phyloP scores from a whole-genome alignment of 805 yeast genomes.

The Suhomyces kilbournensis region DNA sequence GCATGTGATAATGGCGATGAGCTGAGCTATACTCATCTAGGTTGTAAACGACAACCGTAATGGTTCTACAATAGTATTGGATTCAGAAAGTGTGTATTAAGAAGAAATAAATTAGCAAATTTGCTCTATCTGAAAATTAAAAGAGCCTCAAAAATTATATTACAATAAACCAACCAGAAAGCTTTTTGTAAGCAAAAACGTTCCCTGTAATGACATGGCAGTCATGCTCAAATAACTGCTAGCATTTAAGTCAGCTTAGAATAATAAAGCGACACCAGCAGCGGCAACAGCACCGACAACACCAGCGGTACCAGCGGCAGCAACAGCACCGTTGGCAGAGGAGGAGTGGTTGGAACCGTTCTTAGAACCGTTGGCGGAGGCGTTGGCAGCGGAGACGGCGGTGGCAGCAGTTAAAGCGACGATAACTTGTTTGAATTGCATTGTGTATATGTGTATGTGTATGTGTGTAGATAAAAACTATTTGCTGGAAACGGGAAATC shows the following conservation, averaged over 20 bases:
- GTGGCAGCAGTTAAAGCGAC: constrained; percentile 69
- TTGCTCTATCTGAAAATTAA: constrained; percentile 2
- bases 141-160: constrained; percentile 2
- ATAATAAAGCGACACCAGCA: constrained; percentile 66
- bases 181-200: neutral
- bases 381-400: constrained; percentile 63
- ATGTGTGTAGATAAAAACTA: neutral
- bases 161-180: constrained; percentile 4
- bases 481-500: neutral
- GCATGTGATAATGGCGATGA: neutral
- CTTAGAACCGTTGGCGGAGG: constrained; percentile 35
- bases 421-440: constrained; percentile 72
- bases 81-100: neutral
- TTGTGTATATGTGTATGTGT: constrained; percentile 22
- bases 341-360: constrained; percentile 36
- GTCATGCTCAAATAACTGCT: neutral
- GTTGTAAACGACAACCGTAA: neutral
- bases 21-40: neutral
- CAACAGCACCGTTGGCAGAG: constrained; percentile 46
- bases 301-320: constrained; percentile 49
- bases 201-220: neutral
- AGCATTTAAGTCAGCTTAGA: constrained; percentile 30
- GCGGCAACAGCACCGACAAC: constrained; percentile 83
- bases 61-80: neutral
- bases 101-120: constrained; percentile 3